Evolutionary conservation across 805 yeast genomes (phyloP).

Genomic region (Candida sakaeoensis): DNA sequence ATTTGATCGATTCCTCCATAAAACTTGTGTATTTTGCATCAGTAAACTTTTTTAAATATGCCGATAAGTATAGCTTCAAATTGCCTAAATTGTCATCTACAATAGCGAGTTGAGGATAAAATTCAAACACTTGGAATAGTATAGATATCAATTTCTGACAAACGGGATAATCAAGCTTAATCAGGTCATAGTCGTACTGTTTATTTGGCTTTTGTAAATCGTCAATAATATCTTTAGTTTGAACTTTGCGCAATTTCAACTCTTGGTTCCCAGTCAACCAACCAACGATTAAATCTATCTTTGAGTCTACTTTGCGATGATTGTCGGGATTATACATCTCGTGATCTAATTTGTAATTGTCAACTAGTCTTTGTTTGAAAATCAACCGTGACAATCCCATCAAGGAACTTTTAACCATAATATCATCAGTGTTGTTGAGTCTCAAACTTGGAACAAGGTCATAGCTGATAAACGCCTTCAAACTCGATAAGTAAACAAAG

Average conservation of each 20-base stretch:
- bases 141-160: conserved; percentile 1
- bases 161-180: neutral
- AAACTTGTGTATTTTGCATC: neutral
- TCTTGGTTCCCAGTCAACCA: neutral
- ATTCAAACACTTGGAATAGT: neutral
- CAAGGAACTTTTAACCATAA: neutral
- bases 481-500: neutral
- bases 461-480: neutral
- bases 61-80: neutral
- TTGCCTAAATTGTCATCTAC: neutral
- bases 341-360: conserved; percentile 3
- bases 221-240: conserved; percentile 2
- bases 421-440: neutral
- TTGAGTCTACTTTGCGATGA: neutral
- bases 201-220: neutral
- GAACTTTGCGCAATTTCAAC: neutral
- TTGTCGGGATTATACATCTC: neutral
- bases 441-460: neutral
- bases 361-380: neutral
- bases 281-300: conserved; percentile 2
- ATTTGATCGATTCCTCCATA: neutral
- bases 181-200: neutral
- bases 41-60: neutral
- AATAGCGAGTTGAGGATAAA: conserved; percentile 1
- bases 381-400: neutral